Base-by-base conservation (phyloP, 2,329 filamentous ascomycete species). In the Paraphoma sp. region DNA sequence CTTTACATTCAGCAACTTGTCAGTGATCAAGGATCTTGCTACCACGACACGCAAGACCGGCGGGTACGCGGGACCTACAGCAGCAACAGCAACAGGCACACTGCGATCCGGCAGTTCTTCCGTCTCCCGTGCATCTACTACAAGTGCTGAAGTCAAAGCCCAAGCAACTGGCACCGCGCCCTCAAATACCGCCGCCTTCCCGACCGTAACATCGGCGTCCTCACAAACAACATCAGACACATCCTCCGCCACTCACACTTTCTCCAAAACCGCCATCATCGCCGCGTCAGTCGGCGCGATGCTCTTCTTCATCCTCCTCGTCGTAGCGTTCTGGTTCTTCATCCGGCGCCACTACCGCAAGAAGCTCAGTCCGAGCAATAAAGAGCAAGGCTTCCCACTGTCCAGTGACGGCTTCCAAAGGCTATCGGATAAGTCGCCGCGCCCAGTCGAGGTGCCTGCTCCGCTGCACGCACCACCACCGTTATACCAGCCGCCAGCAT, bases 391-490 rank as follows among this genome's bases (percentile, higher is more conserved):
- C 11, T 60, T 57, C 43, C 59, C 62, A 2, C 40, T 62, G 48
- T 51, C 55, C n/a, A 54, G 51, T 38, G 53, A 57, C 28, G 59
- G 61, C 16, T 65, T 65, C 40, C 52, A 60, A 33, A 57, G 56
- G 17, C 28, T 63, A 5, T 57, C 52, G 8, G 59, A 65, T 30
- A 63, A 62, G 54, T 54, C 41, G 6, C 59, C 59, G 11, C 48
- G 57, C 38, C 59, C 62, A 8, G 59, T 65, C 7, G 62, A 63
- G 16, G 53, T 59, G 7, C 59, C 62, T 16, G 55, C 56, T 17
- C 54, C 57, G n/a, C 40, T 60, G 16, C 48, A 53, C 36, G 40
- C 52, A 17, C 56, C 59, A 7, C 50, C 55, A 16, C 59, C 59
- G 29, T 36, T 38, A 2, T 49, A 49, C 17, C 47, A 49, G 36